These are phyloP conservation scores for Thielaviopsis musarum DNA, from an alignment of 2,329 filamentous ascomycete species.

Conservation along the genomic window DNA sequence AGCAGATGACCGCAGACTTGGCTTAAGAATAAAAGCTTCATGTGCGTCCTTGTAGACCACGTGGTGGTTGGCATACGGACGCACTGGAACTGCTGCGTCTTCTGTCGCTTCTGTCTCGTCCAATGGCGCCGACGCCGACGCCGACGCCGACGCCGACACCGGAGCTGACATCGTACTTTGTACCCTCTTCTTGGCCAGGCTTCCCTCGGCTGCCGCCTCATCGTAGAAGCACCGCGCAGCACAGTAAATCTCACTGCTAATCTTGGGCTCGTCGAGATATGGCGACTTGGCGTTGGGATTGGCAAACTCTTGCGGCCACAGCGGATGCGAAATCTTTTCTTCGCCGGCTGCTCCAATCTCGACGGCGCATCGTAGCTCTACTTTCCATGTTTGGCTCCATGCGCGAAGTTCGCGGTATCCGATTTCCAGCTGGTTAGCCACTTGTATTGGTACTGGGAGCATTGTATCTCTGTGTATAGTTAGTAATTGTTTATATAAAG, in stretches of 20 bases:
- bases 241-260: slow-evolving; percentile 40
- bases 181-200: slow-evolving; percentile 12
- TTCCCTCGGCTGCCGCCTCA: slow-evolving; percentile 40
- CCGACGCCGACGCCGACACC: no score
- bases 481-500: neutral
- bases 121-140: no score
- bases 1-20: slow-evolving; percentile 66
- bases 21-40: slow-evolving; percentile 72
- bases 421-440: slow-evolving; percentile 85
- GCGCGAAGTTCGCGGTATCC: slow-evolving; percentile 75
- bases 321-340: slow-evolving; percentile 68
- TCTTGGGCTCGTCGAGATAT: slow-evolving; percentile 20
- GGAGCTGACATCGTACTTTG: neutral
- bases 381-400: slow-evolving; percentile 83
- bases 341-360: slow-evolving; percentile 82
- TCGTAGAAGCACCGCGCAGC: slow-evolving; percentile 42
- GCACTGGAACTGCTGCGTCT: slow-evolving; percentile 27
- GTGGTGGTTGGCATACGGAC: slow-evolving; percentile 55
- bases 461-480: slow-evolving; percentile 52
- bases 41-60: slow-evolving; percentile 70
- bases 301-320: slow-evolving; percentile 47
- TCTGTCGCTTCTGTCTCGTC: slow-evolving; percentile 12
- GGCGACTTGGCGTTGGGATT: slow-evolving; percentile 11
- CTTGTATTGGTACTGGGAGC: slow-evolving; percentile 66
- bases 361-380: slow-evolving; percentile 78